Evolutionary conservation across 768 basidiomycete species (phyloP), one percentile per base, ranked within the genome.

Genomic region (Xerocomus spinulosus): DNA sequence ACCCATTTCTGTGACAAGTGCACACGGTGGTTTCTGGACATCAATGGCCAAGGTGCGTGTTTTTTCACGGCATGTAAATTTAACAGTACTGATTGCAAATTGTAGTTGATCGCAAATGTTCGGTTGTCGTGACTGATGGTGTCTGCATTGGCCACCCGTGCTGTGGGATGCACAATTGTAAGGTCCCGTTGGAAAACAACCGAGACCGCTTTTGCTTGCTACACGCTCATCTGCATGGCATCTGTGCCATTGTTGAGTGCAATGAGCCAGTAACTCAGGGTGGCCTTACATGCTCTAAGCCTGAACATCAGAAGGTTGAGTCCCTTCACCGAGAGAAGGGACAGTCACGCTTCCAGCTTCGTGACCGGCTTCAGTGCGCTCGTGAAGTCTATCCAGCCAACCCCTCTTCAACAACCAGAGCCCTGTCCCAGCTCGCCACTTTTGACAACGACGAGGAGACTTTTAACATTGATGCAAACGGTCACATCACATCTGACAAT

Each of bases 101-200:
- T n/a, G n/a, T 17, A 50, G 48, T 46, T 0, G 2, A 46, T 13
- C 4, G 9, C 1, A 41, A 20, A 33, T 47, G 30, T 6, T 44
- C 23, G 0, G 53, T 44, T 10, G 37, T 54, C 0, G 25, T 54
- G 0, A 52, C 40, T 0, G 50, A 52, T 13, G 36, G 51, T 1
- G 1, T 55, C 0, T 46, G 47, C n/a, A 49, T 53, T 9, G 32
- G 50, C 1, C 53, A 51, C 17, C 46, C 47, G 0, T 52, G 51
- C 23, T 54, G 53, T 9, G 13, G 40, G 0, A 0, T 0, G 2
- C 40, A 46, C 9, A 55, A 55, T 9, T 55, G 54, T 5, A 1
- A 46, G 4, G n/a, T 43, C 0, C 42, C 42, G 5, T 3, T 54
- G 10, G 2, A 12, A 0, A 45, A n/a, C 2, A 35, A 15, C 9